Base-by-base conservation (phyloP, 2,329 filamentous ascomycete species). In the Cladorrhinum sp. region DNA sequence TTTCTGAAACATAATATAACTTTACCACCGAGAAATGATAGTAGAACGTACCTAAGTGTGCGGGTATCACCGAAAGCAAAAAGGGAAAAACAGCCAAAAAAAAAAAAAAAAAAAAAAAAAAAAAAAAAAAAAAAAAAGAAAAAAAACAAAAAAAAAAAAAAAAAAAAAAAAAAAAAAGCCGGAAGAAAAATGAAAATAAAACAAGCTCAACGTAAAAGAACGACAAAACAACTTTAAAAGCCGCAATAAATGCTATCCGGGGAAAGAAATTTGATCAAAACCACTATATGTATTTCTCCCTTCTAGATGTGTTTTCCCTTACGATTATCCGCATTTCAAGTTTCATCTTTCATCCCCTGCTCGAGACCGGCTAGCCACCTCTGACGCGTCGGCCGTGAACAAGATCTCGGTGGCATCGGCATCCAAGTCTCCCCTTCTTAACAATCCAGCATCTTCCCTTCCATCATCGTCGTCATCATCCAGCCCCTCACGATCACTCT, bases 391-490 rank as follows among this genome's bases (percentile, higher is more conserved):
- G 0, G 61, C 61, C 9, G 63, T 65, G 23, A 65, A 65, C 50
- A 64, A 20, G 6, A 65, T 36, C 16, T 50, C 51, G 24, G 61
- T 18, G 13, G 36, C 60, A 24, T 49, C 36, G 5, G 20, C 59
- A 9, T 64, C 61, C 8, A 59, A 29, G 27, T 59, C 60, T 13
- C 38, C 41, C 50, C 74, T 73, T 20, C 53, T 13, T 45, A 85
- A 71, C 25, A 84, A 71, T 1, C 78, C 79, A 1, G 75, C 75
- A 49, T 84, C 80, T 59, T 79, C 80, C 12, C 76, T 73, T 24
- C 74, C 74, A 3, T 76, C 75, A 6, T 75, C 76, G 23, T 79
- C 80, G 13, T 57, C 62, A 13, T 55, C 61, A 22, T 41, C 36
- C 10, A 16, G 3, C 16, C n/a, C 41, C 41, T 45, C 41, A 18